Percentiles rank a stretch among this genome's conserved stretches.
Conservation (phyloP, 768 basidiomycete genomes). For the Cyathus striatus region DNA sequence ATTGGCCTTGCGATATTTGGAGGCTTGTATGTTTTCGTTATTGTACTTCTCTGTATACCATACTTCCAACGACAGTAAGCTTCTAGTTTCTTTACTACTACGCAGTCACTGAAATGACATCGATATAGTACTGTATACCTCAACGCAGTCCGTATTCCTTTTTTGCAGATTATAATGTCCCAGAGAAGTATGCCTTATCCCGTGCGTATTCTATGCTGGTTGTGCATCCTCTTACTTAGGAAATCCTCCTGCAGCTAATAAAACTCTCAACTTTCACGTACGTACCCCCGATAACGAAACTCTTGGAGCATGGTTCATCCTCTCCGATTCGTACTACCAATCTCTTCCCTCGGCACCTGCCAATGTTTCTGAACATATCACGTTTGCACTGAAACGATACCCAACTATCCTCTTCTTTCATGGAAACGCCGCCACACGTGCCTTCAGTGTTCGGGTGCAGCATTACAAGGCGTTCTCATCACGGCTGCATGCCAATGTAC, state of each 20-base stretch:
- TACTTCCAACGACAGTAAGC: slow-evolving; percentile 68
- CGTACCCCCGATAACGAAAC: slow-evolving; percentile 71
- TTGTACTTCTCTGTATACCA: slow-evolving; percentile 55
- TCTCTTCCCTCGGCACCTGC: slow-evolving; percentile 33
- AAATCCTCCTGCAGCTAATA: slow-evolving; percentile 52
- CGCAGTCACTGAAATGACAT: background rate
- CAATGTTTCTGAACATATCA: slow-evolving; percentile 36
- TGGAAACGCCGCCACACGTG: slow-evolving; percentile 84
- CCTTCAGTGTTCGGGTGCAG: slow-evolving; percentile 58
- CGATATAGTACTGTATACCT: slow-evolving; percentile 46
- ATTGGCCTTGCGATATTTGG: slow-evolving; percentile 39
- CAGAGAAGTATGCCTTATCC: slow-evolving; percentile 78
- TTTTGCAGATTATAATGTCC: slow-evolving; percentile 56
- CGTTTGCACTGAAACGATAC: slow-evolving; percentile 44
- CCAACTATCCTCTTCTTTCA: slow-evolving; percentile 92
- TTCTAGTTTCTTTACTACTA: background rate
- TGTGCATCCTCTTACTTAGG: background rate
- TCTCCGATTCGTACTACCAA: slow-evolving; percentile 63
- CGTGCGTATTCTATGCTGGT: slow-evolving; percentile 40
- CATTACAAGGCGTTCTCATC: slow-evolving; percentile 64
- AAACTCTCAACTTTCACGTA: slow-evolving; percentile 68
- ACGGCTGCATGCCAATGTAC: slow-evolving; percentile 66
- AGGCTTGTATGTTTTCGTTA: slow-evolving; percentile 44
- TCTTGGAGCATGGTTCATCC: slow-evolving; percentile 83
- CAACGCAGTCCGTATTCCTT: slow-evolving; percentile 61